These are phyloP conservation scores for Zizania palustris DNA, from an alignment of 202 grass and related monocot species.

Conservation along the genomic window DNA sequence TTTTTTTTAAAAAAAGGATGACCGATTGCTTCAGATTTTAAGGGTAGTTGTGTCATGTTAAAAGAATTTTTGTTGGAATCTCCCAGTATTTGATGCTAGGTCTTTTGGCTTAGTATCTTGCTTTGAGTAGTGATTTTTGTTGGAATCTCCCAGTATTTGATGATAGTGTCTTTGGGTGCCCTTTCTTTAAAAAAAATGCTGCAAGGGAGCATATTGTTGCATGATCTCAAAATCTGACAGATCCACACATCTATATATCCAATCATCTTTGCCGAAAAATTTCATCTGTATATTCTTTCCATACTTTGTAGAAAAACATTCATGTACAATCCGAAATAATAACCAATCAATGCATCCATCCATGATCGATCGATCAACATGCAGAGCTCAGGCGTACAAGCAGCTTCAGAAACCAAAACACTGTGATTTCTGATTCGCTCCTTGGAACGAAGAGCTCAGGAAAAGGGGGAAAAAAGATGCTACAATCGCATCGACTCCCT, in stretches of 20 bases:
- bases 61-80: too few species aligned
- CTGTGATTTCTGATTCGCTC: background rate
- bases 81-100: too few species aligned
- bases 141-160: too few species aligned
- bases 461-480: too few species aligned
- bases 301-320: background rate
- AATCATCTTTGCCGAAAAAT: background rate
- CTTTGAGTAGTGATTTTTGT: too few species aligned
- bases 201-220: background rate
- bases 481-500: slow-evolving; percentile 38
- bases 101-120: too few species aligned
- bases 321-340: background rate
- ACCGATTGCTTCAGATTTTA: too few species aligned
- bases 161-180: too few species aligned
- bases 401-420: background rate
- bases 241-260: background rate
- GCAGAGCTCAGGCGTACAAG: background rate
- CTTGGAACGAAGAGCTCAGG: background rate
- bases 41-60: too few species aligned
- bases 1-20: too few species aligned
- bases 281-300: background rate
- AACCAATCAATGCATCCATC: background rate
- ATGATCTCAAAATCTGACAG: background rate
- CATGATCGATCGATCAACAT: background rate
- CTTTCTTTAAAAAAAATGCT: too few species aligned